Conservation (phyloP, 148 eudicot species). For the Rhododendron griersonianum region DNA sequence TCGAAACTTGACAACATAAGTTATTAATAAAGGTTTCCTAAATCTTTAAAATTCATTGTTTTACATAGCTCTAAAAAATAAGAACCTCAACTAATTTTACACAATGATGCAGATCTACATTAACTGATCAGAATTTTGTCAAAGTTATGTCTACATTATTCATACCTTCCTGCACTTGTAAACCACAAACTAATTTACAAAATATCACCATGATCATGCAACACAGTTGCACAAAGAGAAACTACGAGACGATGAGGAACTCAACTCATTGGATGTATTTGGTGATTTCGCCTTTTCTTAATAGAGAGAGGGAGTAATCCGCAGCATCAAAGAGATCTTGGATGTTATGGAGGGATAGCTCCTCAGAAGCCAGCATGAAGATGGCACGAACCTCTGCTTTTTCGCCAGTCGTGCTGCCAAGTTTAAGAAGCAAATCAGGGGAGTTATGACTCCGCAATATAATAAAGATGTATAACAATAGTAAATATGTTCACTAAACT, state of each 20-base stretch:
- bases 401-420: conserved; percentile 19
- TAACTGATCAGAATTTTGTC: no score
- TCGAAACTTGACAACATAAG: not conserved
- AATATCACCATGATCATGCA: not conserved
- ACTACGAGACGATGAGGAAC: not conserved
- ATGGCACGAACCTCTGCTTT: conserved; percentile 19
- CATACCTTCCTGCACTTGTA: not conserved
- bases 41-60: no score
- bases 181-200: not conserved
- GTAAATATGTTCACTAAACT: no score
- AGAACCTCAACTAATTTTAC: not conserved
- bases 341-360: conserved; percentile 16
- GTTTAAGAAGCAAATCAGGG: conserved; percentile 14
- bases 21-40: not conserved
- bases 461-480: no score
- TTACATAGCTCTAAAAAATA: not conserved
- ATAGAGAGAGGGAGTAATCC: conserved; percentile 14
- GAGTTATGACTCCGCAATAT: conserved; percentile 19
- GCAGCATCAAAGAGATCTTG: conserved; percentile 20
- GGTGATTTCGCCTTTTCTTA: conserved; percentile 17
- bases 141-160: no score
- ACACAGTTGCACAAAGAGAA: not conserved
- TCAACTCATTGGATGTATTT: conserved; percentile 17
- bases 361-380: conserved; percentile 15
- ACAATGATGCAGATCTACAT: not conserved